phyloP scores from a whole-genome alignment of 1,284 basidiomycete genomes.

The Agaricales sp. region DNA sequence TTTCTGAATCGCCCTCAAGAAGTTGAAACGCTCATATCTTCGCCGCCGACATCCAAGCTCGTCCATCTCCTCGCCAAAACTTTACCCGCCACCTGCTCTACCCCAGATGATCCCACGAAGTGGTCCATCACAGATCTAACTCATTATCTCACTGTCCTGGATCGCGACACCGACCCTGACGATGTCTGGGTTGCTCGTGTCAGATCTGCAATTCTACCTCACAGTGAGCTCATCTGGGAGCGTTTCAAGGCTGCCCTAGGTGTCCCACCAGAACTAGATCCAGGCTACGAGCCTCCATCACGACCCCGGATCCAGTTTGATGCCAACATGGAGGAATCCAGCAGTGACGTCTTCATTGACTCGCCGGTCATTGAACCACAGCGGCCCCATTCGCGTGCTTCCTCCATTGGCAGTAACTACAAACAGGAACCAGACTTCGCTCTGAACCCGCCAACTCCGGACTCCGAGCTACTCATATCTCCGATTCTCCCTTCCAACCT shows the following conservation, averaged over 20 bases:
- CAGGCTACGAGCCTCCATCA: slow-evolving; percentile 27
- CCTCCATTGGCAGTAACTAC: neutral
- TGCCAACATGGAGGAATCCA: neutral
- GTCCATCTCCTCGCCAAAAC: slow-evolving; percentile 63
- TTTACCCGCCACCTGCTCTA: slow-evolving; percentile 29
- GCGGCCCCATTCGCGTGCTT: neutral
- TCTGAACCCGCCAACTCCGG: neutral
- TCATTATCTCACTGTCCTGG: slow-evolving; percentile 47
- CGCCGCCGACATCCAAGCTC: slow-evolving; percentile 52
- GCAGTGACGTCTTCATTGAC: slow-evolving; percentile 1
- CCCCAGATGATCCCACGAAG: slow-evolving; percentile 32
- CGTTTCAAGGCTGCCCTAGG: slow-evolving; percentile 70
- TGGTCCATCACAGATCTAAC: slow-evolving; percentile 53
- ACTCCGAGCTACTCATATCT: neutral
- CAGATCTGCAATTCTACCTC: slow-evolving; percentile 55
- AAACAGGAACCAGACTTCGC: neutral
- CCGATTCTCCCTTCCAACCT: neutral
- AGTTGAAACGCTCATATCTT: slow-evolving; percentile 48
- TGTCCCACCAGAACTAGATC: slow-evolving; percentile 65
- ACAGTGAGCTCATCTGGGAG: slow-evolving; percentile 76
- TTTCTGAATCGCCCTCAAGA: slow-evolving; percentile 67
- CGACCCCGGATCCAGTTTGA: neutral
- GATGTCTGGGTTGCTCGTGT: slow-evolving; percentile 51
- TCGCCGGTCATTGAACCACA: slow-evolving; percentile 1
- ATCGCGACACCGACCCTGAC: slow-evolving; percentile 50